Percentiles rank a stretch among this genome's conserved stretches.
These are phyloP conservation scores for Magnolia sinica DNA, from an alignment of 164 flowering plant genomes.

Conservation along the genomic window DNA sequence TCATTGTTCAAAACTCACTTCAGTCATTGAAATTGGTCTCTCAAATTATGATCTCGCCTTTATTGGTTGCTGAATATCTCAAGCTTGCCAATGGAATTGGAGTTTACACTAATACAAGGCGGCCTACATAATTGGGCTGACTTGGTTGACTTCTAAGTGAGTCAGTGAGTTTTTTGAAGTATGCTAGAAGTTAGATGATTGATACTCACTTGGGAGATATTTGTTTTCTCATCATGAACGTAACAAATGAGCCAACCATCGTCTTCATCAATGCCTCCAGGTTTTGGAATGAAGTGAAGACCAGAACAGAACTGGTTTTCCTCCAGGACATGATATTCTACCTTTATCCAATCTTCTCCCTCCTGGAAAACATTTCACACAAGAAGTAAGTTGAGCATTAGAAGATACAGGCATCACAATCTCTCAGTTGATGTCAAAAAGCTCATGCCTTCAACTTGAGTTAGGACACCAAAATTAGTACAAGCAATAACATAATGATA, in stretches of 20 bases:
- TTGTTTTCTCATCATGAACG: conserved; percentile 22
- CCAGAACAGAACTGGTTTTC: conserved; percentile 12
- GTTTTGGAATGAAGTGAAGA: conserved; percentile 6
- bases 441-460: too few species aligned
- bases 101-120: too few species aligned
- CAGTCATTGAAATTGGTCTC: not conserved
- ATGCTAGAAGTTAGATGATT: not conserved
- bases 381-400: not conserved
- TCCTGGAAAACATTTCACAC: not conserved
- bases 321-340: conserved; percentile 16
- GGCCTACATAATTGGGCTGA: not conserved
- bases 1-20: too few species aligned
- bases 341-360: conserved; percentile 11
- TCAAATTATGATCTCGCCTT: not conserved
- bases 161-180: not conserved
- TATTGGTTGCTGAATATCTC: too few species aligned
- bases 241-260: conserved; percentile 29
- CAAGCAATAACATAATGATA: too few species aligned
- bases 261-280: conserved; percentile 24
- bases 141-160: not conserved
- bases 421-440: too few species aligned
- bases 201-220: conserved; percentile 18
- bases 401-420: too few species aligned
- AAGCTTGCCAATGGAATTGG: too few species aligned
- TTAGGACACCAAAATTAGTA: too few species aligned